phyloP scores from a whole-genome alignment of 495 filamentous ascomycete genomes.

The Xylaria cubensis region DNA sequence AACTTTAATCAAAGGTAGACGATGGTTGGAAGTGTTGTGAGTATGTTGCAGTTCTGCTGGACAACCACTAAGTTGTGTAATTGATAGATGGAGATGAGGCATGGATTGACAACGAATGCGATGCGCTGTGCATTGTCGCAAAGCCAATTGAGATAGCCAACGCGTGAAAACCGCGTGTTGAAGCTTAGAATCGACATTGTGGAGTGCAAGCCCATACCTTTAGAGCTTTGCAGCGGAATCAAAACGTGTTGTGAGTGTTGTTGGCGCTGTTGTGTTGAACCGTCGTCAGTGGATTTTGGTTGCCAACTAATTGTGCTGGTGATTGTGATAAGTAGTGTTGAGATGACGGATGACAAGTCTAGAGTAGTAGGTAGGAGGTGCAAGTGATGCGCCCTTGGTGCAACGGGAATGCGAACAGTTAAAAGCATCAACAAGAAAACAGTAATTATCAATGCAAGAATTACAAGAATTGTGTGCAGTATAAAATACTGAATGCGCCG shows the following conservation, averaged over 20 bases:
- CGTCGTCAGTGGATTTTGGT: constrained; percentile 33
- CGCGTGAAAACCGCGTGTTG: constrained; percentile 41
- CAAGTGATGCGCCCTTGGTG: background rate
- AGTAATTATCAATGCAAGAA: constrained; percentile 6
- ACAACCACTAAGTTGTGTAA: background rate
- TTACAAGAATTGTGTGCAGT: constrained; percentile 4
- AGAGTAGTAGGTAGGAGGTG: background rate
- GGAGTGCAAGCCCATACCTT: constrained; percentile 43
- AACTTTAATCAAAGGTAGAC: background rate
- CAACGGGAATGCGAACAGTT: background rate
- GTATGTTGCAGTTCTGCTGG: background rate
- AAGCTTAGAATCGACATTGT: constrained; percentile 39
- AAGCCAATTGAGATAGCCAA: constrained; percentile 46
- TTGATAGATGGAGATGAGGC: background rate
- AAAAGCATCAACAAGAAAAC: constrained; percentile 10
- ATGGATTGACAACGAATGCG: background rate
- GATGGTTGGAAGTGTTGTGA: background rate
- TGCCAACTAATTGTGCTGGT: constrained; percentile 29
- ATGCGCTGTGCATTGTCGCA: constrained; percentile 36
- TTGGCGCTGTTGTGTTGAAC: constrained; percentile 37
- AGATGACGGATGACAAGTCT: background rate
- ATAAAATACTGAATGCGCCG: background rate
- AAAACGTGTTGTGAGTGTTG: constrained; percentile 32
- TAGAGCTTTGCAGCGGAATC: constrained; percentile 23
- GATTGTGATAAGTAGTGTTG: constrained; percentile 23